Base-by-base conservation (phyloP, 1,284 basidiomycete species). In the Microbotryum silenes-acaulis region DNA sequence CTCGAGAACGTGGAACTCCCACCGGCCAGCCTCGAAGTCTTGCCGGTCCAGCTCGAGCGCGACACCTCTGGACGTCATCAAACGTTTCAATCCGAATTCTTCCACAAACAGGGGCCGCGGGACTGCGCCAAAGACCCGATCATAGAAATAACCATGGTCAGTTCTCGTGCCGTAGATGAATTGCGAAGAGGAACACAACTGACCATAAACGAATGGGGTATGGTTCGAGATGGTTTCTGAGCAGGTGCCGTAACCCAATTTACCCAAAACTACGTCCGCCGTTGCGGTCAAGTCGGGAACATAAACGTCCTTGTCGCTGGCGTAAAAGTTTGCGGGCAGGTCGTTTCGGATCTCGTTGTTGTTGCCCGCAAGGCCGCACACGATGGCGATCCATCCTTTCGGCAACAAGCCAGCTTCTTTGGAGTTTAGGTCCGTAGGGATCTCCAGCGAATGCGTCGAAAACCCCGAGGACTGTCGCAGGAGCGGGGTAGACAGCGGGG, bases 281-380 rank as follows among this genome's bases (percentile, higher is more conserved):
- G 82, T 78, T 1, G 85, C 85, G 27, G 83, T 87, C 64, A 89
- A 72, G 74, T 88, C 85, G 10, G 87, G 87, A 82, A 89, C 87
- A 74, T 88, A 88, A 46, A 87, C 82, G 69, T 86, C 82, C 73
- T 78, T 79, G 42, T 86, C 85, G 7, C 85, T 86, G 49, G 87
- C 81, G 70, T 81, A 89, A 75, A 88, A 87, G n/a, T 80, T 79
- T 23, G 82, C 80, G 0, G 87, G 87, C 16, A 88, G 73, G 49
- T 77, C 78, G 20, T 77, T 77, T 14, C 64, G 46, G 29, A 69
- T 65, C 50, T 60, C 63, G 37, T 69, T 66, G 23, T 66, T 62
- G 48, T 77, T 77, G 52, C 78, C 77, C 12, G 75, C 76, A 37
- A 85, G 81, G 14, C 87, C 86, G 70, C 87, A 88, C 7, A 89